Evolutionary conservation across 2,329 filamentous ascomycete species (phyloP).

Genomic region (Ophiostoma perfectum): DNA sequence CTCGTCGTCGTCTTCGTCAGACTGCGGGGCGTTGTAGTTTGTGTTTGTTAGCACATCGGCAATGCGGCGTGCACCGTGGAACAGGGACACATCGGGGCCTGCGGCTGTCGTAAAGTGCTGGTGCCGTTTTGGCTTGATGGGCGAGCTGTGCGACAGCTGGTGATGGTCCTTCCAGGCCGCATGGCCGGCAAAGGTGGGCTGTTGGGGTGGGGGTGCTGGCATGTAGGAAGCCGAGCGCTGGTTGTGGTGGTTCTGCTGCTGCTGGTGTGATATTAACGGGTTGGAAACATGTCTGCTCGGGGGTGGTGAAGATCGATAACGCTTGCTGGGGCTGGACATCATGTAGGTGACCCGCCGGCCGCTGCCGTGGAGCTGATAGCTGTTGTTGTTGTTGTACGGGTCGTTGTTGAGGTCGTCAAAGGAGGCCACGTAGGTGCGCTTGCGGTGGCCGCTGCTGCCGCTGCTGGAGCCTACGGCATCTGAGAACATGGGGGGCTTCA

Average conservation of each 20-base stretch:
- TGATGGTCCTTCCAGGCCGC: constrained; percentile 74
- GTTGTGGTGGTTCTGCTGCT: neutral
- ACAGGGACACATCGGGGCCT: constrained; percentile 72
- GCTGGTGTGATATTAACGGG: constrained; percentile 47
- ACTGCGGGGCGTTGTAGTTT: constrained; percentile 56
- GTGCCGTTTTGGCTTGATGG: constrained; percentile 70
- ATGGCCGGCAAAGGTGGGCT: constrained; percentile 36
- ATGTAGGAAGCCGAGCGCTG: constrained; percentile 56
- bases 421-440: constrained; percentile 56
- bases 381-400: constrained; percentile 25
- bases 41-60: constrained; percentile 54
- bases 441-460: constrained; percentile 60
- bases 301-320: constrained; percentile 57
- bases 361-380: neutral
- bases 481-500: constrained; percentile 78
- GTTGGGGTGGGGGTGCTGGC: constrained; percentile 15
- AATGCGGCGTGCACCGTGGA: constrained; percentile 63
- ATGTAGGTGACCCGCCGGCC: constrained; percentile 28
- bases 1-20: constrained; percentile 81
- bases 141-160: constrained; percentile 78
- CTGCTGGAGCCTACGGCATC: constrained; percentile 70
- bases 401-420: constrained; percentile 43
- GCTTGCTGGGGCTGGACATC: constrained; percentile 58
- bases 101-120: constrained; percentile 67
- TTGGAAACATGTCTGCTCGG: constrained; percentile 67